A percentile compares a stretch with the other conserved stretches of the same genome.
Conservation (phyloP, 306 rosid genomes). For the Alnus glutinosa region DNA sequence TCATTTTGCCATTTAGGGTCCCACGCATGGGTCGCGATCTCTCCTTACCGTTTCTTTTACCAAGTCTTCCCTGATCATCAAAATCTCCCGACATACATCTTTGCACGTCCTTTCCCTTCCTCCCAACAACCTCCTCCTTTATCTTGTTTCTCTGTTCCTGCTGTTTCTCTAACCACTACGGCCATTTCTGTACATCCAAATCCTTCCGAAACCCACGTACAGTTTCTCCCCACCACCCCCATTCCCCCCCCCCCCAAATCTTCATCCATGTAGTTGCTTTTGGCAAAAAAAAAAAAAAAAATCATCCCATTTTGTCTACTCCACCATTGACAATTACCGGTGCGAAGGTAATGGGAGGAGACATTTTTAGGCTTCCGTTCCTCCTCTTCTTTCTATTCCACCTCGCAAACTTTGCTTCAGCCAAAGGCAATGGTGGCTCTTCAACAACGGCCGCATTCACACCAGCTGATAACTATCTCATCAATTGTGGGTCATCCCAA, state of each 20-base stretch:
- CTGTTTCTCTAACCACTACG: slow-evolving; percentile 19
- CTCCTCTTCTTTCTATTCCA: slow-evolving; percentile 17
- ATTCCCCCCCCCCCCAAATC: not conserved
- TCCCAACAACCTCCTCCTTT: slow-evolving; percentile 31
- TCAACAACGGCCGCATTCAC: slow-evolving; percentile 18
- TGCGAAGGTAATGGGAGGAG: slow-evolving; percentile 37
- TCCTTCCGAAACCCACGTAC: slow-evolving; percentile 24
- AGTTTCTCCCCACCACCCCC: slow-evolving; percentile 1
- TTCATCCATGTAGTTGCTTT: not conserved
- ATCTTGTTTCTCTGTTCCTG: slow-evolving; percentile 2
- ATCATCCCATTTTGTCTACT: not conserved
- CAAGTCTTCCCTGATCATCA: slow-evolving; percentile 33
- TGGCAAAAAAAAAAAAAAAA: not conserved
- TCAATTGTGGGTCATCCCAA: slow-evolving; percentile 65
- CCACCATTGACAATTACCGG: not conserved
- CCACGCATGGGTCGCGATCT: slow-evolving; percentile 46
- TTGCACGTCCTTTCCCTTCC: slow-evolving; percentile 42
- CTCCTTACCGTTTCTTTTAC: slow-evolving; percentile 28
- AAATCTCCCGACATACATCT: slow-evolving; percentile 31
- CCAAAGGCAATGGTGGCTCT: not conserved
- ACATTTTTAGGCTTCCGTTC: slow-evolving; percentile 20
- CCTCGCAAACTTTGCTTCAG: slow-evolving; percentile 16
- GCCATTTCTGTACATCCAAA: slow-evolving; percentile 19
- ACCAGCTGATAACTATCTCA: slow-evolving; percentile 62
- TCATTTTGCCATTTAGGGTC: slow-evolving; percentile 22